Conservation (phyloP, 2,329 filamentous ascomycete species). For the Metarhizium sp. region DNA sequence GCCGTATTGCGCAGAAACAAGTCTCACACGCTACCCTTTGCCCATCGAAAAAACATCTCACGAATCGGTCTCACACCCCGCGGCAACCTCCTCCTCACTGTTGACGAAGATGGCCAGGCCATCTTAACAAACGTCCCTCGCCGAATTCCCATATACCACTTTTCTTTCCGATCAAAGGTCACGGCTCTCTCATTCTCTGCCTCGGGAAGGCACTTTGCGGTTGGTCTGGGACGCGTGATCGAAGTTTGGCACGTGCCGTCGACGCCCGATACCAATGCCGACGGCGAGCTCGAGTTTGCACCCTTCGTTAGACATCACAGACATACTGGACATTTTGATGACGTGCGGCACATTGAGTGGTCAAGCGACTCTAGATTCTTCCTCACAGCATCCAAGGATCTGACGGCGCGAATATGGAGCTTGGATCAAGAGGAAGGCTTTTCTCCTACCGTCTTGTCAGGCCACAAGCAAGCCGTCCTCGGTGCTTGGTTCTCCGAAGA, state of each 20-base stretch:
- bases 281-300: slow-evolving; percentile 85
- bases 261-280: slow-evolving; percentile 68
- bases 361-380: slow-evolving; percentile 95
- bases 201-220: slow-evolving; percentile 83
- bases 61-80: slow-evolving; percentile 80
- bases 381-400: slow-evolving; percentile 80
- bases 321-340: slow-evolving; percentile 83
- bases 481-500: slow-evolving; percentile 96
- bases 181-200: slow-evolving; percentile 85
- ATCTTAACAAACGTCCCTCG: slow-evolving; percentile 87
- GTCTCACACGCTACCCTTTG: slow-evolving; percentile 77
- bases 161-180: slow-evolving; percentile 81
- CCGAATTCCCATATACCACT: slow-evolving; percentile 82
- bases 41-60: slow-evolving; percentile 88
- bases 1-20: slow-evolving; percentile 55
- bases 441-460: slow-evolving; percentile 77
- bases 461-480: slow-evolving; percentile 81
- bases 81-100: slow-evolving; percentile 83
- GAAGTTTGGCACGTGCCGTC: slow-evolving; percentile 96
- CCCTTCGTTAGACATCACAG: slow-evolving; percentile 85
- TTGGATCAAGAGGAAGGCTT: slow-evolving; percentile 80
- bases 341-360: slow-evolving; percentile 82
- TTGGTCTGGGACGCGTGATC: slow-evolving; percentile 75
- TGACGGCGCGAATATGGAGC: slow-evolving; percentile 94
- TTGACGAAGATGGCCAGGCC: slow-evolving; percentile 90